A percentile compares a stretch with the other conserved stretches of the same genome.
Conservation (phyloP, 768 basidiomycete species). For the Lepiota venenata region DNA sequence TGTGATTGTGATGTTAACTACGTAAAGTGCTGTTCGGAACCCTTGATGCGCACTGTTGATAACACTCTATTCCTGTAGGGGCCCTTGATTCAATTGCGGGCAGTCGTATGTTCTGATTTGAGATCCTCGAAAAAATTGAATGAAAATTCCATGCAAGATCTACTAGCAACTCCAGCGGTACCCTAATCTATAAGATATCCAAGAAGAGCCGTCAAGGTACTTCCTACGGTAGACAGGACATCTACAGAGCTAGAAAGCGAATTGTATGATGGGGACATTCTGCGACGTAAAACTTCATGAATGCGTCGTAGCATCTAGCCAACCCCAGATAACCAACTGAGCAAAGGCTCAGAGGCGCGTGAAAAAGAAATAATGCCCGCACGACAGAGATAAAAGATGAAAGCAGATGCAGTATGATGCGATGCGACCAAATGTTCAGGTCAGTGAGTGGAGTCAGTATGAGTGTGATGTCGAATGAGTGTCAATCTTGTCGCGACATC, state of each 20-base stretch:
- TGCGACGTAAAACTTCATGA: slow-evolving; percentile 19
- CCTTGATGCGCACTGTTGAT: no score
- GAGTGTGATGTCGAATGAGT: slow-evolving; percentile 8
- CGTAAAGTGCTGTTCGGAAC: not conserved
- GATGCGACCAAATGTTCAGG: not conserved
- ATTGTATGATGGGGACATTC: slow-evolving; percentile 2
- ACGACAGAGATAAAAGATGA: not conserved
- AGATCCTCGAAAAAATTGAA: not conserved
- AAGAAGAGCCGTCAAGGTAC: slow-evolving; percentile 1
- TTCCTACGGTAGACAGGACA: not conserved
- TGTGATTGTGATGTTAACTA: slow-evolving; percentile 10
- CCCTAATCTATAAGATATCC: slow-evolving; percentile 7
- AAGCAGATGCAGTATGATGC: not conserved
- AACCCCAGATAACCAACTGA: not conserved
- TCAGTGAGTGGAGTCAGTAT: not conserved
- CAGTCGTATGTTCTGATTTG: not conserved
- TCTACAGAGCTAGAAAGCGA: not conserved
- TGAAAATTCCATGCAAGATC: not conserved
- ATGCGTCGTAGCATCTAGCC: slow-evolving; percentile 14
- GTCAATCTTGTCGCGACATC: slow-evolving; percentile 1
- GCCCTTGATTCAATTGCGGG: not conserved
- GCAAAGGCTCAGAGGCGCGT: not conserved
- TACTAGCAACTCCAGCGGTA: slow-evolving; percentile 5
- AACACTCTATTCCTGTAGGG: no score
- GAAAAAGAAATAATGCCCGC: not conserved